Base-by-base conservation (phyloP, 495 filamentous ascomycete species). In the Penicillium atrosanguineum region DNA sequence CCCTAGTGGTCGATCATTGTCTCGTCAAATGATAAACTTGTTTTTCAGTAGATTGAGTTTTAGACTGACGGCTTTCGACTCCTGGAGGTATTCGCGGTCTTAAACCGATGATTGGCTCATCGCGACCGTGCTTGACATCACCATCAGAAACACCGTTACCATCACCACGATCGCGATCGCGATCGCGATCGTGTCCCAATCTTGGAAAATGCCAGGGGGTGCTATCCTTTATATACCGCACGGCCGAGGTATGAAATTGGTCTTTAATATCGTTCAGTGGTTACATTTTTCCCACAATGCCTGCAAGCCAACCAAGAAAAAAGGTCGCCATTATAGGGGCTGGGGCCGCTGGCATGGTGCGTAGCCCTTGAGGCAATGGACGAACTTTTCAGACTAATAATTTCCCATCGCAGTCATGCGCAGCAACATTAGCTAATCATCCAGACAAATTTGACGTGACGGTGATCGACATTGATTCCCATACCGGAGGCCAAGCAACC, bases 401-500 rank as follows among this genome's bases (percentile, higher is more conserved):
- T 29, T 15, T 28, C 28, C 15, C 60, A 25, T 31, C n/a, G 43
- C 50, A 88, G 89, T 87, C 89, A 16, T 90, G 89, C 61, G 88
- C 89, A 8, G 76, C 84, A 18, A 86, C 87, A 14, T 75, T 95
- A 4, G 81, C 88, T 16, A 75, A 89, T 46, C 87, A 92, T 57
- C 86, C 85, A 0, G 81, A 88, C 34, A 82, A 80, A 48, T 93
- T 91, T 66, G 76, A 86, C 34, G 80, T 93, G 25, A 91, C 88
- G 0, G 62, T 93, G 23, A 79, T 95, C 47, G 88, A 93, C 51
- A 79, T 76, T 1, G 79, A 79, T 26, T 69, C 78, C 34, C 82
- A 89, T 46, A 82, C 83, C 47, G 90, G 90, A n/a, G 89, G 90
- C 0, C 89, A 95, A 64, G 89, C 89, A 1, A 89, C 85, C 37